A percentile compares a stretch with the other conserved stretches of the same genome.
These are phyloP conservation scores for Pyrus hybrid DNA, from an alignment of 331 rosid species.

Conservation along the genomic window DNA sequence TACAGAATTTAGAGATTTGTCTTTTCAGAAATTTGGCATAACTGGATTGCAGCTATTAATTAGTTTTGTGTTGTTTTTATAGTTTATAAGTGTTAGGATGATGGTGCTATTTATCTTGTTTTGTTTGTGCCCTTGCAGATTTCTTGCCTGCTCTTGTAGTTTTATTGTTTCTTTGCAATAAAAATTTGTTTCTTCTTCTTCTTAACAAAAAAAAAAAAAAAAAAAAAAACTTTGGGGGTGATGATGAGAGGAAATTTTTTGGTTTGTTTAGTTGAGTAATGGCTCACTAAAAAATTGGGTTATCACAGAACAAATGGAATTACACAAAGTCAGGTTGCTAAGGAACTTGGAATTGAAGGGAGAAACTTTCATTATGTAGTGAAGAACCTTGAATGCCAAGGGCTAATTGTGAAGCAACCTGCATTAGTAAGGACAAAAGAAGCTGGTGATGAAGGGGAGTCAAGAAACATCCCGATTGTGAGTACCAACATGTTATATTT, in stretches of 20 bases:
- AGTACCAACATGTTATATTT: constrained; percentile 71
- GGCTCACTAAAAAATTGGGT: neutral
- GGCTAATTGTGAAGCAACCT: constrained; percentile 60
- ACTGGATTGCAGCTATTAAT: no score
- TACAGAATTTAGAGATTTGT: no score
- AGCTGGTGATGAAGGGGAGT: constrained; percentile 36
- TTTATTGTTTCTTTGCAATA: no score
- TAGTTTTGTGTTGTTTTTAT: no score
- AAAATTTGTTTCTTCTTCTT: no score
- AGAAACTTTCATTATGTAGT: constrained; percentile 61
- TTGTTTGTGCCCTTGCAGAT: no score
- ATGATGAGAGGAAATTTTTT: neutral
- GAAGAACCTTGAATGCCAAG: constrained; percentile 72
- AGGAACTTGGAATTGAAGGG: constrained; percentile 51
- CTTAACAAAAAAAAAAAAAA: no score
- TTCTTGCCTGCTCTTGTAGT: no score
- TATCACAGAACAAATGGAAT: constrained; percentile 52
- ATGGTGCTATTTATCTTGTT: no score
- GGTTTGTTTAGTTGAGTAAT: neutral
- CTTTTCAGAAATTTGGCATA: no score
- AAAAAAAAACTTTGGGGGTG: neutral
- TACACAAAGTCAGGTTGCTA: constrained; percentile 64
- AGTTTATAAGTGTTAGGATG: no score
- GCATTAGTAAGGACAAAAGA: constrained; percentile 68
- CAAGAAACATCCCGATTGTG: constrained; percentile 32